Evolutionary conservation across 306 rosid genomes (phyloP).

Genomic region (Malus sieversii): DNA sequence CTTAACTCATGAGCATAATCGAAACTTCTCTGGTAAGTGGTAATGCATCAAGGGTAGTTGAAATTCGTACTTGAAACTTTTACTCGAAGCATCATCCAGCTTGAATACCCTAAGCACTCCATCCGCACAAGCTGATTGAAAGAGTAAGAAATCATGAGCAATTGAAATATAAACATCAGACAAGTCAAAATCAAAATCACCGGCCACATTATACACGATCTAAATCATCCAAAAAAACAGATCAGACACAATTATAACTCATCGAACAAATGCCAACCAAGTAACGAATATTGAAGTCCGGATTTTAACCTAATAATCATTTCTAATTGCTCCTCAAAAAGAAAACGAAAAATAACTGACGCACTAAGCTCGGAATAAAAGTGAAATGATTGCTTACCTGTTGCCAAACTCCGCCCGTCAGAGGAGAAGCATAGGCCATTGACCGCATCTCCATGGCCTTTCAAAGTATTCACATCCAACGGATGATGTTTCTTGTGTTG

Average conservation of each 20-base stretch:
- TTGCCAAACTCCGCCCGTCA: constrained; percentile 66
- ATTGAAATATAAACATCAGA: background rate
- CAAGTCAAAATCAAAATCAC: background rate
- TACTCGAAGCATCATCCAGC: constrained; percentile 87
- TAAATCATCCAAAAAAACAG: background rate
- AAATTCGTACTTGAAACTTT: constrained; percentile 85
- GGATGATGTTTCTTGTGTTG: constrained; percentile 90
- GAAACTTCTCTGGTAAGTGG: constrained; percentile 4
- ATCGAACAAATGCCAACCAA: background rate
- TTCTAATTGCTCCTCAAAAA: background rate
- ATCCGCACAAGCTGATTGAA: constrained; percentile 80
- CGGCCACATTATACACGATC: background rate
- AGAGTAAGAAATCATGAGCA: constrained; percentile 10
- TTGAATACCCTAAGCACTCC: constrained; percentile 88
- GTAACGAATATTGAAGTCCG: background rate
- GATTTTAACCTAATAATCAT: background rate
- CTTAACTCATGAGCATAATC: constrained; percentile 15
- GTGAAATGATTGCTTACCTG: constrained; percentile 40
- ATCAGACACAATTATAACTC: background rate
- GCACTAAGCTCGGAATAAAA: background rate
- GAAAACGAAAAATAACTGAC: background rate
- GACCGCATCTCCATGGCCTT: constrained; percentile 91
- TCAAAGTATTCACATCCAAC: constrained; percentile 91
- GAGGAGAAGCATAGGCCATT: constrained; percentile 75
- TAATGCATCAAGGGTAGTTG: constrained; percentile 5